Evolutionary conservation across 2,329 filamentous ascomycete genomes (phyloP).

Genomic region (Fusarium tjaetaba): DNA sequence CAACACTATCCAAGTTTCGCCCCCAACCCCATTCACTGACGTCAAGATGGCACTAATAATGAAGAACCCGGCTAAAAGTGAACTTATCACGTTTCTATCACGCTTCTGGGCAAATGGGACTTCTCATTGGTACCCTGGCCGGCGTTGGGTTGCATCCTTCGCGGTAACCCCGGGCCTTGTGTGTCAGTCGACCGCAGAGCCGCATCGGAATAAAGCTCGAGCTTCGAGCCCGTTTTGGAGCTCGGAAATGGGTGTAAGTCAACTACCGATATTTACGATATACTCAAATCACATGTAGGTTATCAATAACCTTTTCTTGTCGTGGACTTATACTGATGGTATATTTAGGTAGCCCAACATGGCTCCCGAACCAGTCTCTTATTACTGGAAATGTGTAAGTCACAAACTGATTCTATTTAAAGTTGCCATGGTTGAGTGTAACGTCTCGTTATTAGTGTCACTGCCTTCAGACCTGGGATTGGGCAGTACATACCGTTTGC

Average conservation of each 20-base stretch:
- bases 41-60: background rate
- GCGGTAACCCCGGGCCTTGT: background rate
- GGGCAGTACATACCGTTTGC: background rate
- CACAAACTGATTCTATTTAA: fast-evolving
- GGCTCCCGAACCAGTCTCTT: background rate
- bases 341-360: background rate
- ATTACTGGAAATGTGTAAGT: conserved; percentile 10
- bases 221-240: background rate
- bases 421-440: background rate
- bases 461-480: background rate
- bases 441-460: background rate
- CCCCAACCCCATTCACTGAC: background rate
- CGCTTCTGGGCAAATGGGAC: background rate
- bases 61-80: background rate
- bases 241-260: background rate
- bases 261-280: background rate
- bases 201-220: conserved; percentile 15
- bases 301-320: background rate
- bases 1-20: background rate
- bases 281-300: background rate
- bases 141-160: background rate
- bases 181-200: conserved; percentile 1
- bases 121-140: background rate
- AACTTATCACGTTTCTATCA: background rate
- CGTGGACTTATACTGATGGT: background rate